Evolutionary conservation across 768 basidiomycete species (phyloP).

Genomic region (Leccinum fibrillosum): DNA sequence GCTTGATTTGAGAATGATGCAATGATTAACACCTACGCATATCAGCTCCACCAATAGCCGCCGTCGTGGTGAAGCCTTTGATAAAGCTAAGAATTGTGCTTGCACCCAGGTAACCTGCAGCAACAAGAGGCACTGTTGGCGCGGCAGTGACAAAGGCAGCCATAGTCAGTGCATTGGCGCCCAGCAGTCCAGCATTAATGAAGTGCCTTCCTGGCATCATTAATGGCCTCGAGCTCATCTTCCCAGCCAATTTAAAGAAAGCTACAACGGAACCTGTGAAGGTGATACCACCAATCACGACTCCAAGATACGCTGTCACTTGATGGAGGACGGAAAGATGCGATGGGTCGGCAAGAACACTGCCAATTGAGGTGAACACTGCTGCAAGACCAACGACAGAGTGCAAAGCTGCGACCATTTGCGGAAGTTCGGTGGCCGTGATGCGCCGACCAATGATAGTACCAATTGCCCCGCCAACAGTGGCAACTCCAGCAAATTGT

Average conservation of each 20-base stretch:
- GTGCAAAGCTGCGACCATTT: slow-evolving; percentile 79
- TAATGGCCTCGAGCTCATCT: slow-evolving; percentile 73
- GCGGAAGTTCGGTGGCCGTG: slow-evolving; percentile 84
- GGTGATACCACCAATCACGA: slow-evolving; percentile 84
- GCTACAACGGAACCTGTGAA: slow-evolving; percentile 90
- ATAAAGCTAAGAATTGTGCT: slow-evolving; percentile 78
- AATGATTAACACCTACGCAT: slow-evolving; percentile 63
- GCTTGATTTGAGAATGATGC: not conserved
- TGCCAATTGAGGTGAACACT: slow-evolving; percentile 80
- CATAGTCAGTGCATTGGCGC: slow-evolving; percentile 70
- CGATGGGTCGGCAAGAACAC: slow-evolving; percentile 66
- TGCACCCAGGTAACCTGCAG: slow-evolving; percentile 72
- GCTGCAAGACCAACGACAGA: slow-evolving; percentile 90
- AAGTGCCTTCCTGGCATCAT: slow-evolving; percentile 75
- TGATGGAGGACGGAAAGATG: slow-evolving; percentile 74
- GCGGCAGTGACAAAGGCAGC: slow-evolving; percentile 71
- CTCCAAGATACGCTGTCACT: slow-evolving; percentile 82
- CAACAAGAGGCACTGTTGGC: slow-evolving; percentile 67
- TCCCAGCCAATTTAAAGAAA: slow-evolving; percentile 82
- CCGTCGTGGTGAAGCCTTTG: slow-evolving; percentile 84
- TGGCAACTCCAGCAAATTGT: slow-evolving; percentile 76
- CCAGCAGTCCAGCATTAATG: slow-evolving; percentile 68
- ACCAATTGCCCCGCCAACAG: slow-evolving; percentile 70
- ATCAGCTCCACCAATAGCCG: slow-evolving; percentile 90
- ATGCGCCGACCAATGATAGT: slow-evolving; percentile 76